A percentile compares a stretch with the other conserved stretches of the same genome.
Evolutionary conservation across 805 yeast genomes (phyloP).

Genomic region (Komagataella mondaviorum): DNA sequence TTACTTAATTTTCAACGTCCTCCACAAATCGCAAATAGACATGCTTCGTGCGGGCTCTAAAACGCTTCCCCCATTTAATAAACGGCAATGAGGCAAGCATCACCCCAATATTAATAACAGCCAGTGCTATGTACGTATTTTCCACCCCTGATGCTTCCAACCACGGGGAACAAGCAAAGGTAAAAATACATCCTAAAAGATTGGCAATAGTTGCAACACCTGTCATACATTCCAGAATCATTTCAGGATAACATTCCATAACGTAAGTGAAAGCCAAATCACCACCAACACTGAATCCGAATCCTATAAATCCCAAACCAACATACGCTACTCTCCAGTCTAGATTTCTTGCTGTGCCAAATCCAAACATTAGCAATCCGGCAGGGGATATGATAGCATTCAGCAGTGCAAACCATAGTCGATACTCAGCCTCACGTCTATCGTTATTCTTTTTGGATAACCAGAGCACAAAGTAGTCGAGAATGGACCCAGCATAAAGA

Average conservation of each 20-base stretch:
- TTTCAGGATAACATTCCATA: slow-evolving; percentile 55
- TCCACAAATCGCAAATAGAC: slow-evolving; percentile 36
- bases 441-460: slow-evolving; percentile 48
- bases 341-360: slow-evolving; percentile 40
- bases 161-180: slow-evolving; percentile 58
- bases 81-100: slow-evolving; percentile 42
- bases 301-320: slow-evolving; percentile 52
- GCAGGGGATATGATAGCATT: slow-evolving; percentile 47
- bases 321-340: slow-evolving; percentile 41
- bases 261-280: slow-evolving; percentile 54
- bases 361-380: slow-evolving; percentile 52
- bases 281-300: slow-evolving; percentile 56
- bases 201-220: slow-evolving; percentile 54
- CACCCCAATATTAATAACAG: slow-evolving; percentile 39
- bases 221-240: slow-evolving; percentile 54
- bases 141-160: slow-evolving; percentile 39
- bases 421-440: slow-evolving; percentile 48
- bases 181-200: slow-evolving; percentile 48
- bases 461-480: slow-evolving; percentile 54
- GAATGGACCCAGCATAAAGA: slow-evolving; percentile 47
- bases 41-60: slow-evolving; percentile 40
- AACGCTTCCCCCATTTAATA: slow-evolving; percentile 44
- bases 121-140: slow-evolving; percentile 48
- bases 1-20: slow-evolving; percentile 23
- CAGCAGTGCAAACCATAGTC: slow-evolving; percentile 41